A percentile compares a stretch with the other conserved stretches of the same genome.
Conservation (phyloP, 2,329 filamentous ascomycete genomes). For the Periglandula ipomoeae region DNA sequence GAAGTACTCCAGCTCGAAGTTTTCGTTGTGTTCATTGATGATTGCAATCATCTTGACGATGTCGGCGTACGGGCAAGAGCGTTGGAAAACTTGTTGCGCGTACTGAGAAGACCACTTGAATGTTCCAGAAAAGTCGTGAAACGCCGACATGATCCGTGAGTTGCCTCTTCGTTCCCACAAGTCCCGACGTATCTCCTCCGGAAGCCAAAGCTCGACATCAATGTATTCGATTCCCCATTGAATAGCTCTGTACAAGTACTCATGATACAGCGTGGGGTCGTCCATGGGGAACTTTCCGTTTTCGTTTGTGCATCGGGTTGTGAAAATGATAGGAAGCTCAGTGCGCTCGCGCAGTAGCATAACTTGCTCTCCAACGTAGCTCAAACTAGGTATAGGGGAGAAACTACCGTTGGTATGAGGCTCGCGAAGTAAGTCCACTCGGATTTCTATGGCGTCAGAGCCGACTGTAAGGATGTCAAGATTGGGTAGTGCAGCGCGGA, state of each 20-base stretch:
- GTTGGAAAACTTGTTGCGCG: conserved; percentile 62
- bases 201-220: conserved; percentile 81
- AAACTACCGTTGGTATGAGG: conserved; percentile 53
- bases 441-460: conserved; percentile 75
- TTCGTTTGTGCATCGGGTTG: conserved; percentile 70
- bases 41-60: conserved; percentile 89
- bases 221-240: conserved; percentile 89
- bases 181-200: conserved; percentile 60
- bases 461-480: conserved; percentile 82
- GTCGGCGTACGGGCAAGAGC: conserved; percentile 66
- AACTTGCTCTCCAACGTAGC: conserved; percentile 78
- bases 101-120: conserved; percentile 75
- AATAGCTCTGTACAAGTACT: conserved; percentile 73
- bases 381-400: conserved; percentile 62
- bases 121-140: conserved; percentile 77
- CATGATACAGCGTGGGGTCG: conserved; percentile 63
- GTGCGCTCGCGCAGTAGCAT: conserved; percentile 77
- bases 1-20: conserved; percentile 87
- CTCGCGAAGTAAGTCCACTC: conserved; percentile 73
- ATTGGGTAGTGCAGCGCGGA: conserved; percentile 73
- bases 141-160: conserved; percentile 84
- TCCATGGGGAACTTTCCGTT: conserved; percentile 83
- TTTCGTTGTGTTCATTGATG: conserved; percentile 72
- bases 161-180: conserved; percentile 64
- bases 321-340: conserved; percentile 85